phyloP scores from a whole-genome alignment of 139 green algal genomes.

The Chlamydomonas eustigma region DNA sequence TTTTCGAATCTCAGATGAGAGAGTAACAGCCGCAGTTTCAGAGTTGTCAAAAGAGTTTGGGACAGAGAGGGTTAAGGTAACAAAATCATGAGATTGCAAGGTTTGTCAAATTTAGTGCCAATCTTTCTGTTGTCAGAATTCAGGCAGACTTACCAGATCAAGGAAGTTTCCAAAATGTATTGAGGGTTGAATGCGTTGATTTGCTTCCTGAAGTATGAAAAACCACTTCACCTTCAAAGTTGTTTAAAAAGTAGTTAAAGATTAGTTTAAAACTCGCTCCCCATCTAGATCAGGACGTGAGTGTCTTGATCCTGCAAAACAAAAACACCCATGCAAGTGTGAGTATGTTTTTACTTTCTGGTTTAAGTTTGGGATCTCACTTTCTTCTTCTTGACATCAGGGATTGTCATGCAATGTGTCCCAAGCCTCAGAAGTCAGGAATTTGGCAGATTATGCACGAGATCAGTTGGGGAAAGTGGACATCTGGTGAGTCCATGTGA shows the following conservation, averaged over 20 bases:
- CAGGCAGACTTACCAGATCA: not conserved
- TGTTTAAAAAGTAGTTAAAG: not conserved
- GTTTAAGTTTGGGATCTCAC: not conserved
- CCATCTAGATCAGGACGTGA: too few species aligned
- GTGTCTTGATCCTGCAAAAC: too few species aligned
- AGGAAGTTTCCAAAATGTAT: not conserved
- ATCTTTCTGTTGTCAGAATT: not conserved
- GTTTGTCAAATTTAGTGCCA: not conserved
- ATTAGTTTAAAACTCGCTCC: not conserved
- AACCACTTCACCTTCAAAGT: not conserved
- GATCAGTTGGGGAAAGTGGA: slow-evolving; percentile 50
- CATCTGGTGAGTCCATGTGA: slow-evolving; percentile 45
- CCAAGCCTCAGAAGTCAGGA: slow-evolving; percentile 45
- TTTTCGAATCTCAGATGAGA: too few species aligned
- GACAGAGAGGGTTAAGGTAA: not conserved
- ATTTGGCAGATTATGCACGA: slow-evolving; percentile 60
- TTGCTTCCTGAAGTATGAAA: not conserved
- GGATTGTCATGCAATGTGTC: slow-evolving; percentile 65
- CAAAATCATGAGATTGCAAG: too few species aligned
- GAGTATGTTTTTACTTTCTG: too few species aligned
- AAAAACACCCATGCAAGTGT: too few species aligned
- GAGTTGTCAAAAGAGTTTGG: slow-evolving; percentile 11
- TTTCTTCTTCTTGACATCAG: slow-evolving; percentile 6
- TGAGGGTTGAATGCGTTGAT: not conserved
- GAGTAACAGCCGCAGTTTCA: not conserved